phyloP scores from a whole-genome alignment of 805 yeast genomes.

The Candida arabinofermentans region DNA sequence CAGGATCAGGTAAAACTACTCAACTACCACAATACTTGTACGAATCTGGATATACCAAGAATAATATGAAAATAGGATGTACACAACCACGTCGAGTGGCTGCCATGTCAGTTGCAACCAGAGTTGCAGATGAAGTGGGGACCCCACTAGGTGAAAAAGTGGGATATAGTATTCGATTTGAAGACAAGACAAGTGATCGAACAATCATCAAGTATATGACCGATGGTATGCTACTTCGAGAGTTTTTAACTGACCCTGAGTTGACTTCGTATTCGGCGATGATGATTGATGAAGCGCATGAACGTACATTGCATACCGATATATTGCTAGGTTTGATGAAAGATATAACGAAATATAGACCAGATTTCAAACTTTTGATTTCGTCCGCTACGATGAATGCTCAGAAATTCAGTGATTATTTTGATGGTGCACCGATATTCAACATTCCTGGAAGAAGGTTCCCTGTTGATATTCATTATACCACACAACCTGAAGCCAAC shows the following conservation, averaged over 20 bases:
- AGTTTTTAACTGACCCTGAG: conserved; percentile 73
- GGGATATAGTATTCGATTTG: conserved; percentile 87
- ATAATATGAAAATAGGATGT: conserved; percentile 64
- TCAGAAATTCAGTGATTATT: conserved; percentile 75
- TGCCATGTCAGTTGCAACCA: conserved; percentile 82
- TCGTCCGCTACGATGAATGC: conserved; percentile 97
- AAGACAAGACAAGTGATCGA: conserved; percentile 59
- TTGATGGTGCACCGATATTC: conserved; percentile 79
- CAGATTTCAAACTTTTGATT: conserved; percentile 70
- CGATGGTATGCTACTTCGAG: conserved; percentile 91
- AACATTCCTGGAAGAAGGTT: conserved; percentile 90
- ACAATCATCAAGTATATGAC: conserved; percentile 88
- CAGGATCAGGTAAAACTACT: conserved; percentile 96
- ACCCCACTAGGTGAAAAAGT: conserved; percentile 79
- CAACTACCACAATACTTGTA: conserved; percentile 84
- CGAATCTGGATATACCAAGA: conserved; percentile 72
- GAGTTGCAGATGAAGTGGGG: conserved; percentile 90
- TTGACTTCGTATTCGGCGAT: conserved; percentile 68
- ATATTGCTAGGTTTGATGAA: conserved; percentile 74
- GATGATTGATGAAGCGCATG: conserved; percentile 97
- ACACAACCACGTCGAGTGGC: conserved; percentile 97
- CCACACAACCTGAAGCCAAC: conserved; percentile 85
- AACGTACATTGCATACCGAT: conserved; percentile 91
- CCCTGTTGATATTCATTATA: conserved; percentile 84
- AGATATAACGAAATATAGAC: conserved; percentile 56